These are phyloP conservation scores for Yamadazyma tumulicola DNA, from an alignment of 805 yeast genomes.

Conservation along the genomic window DNA sequence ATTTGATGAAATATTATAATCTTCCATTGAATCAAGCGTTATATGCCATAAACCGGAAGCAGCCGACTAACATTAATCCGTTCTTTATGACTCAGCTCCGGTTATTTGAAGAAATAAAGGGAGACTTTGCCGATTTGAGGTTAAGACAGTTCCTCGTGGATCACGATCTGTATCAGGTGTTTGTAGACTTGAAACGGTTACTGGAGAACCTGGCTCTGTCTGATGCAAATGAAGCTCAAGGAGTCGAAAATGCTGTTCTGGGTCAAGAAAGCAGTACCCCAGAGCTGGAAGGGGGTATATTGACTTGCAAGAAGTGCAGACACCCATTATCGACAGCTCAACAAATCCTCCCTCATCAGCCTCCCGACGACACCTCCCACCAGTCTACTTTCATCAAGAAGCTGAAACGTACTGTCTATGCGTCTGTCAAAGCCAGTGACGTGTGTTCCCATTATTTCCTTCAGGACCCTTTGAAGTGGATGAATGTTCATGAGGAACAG, in stretches of 20 bases:
- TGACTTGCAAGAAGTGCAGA: constrained; percentile 74
- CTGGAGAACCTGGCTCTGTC: not conserved
- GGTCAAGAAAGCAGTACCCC: constrained; percentile 1
- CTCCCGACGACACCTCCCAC: constrained; percentile 61
- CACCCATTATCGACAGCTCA: constrained; percentile 59
- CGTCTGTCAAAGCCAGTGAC: constrained; percentile 52
- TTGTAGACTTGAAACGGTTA: constrained; percentile 2
- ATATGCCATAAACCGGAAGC: constrained; percentile 69
- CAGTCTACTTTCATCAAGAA: constrained; percentile 65
- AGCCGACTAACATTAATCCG: constrained; percentile 56
- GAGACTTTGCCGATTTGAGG: constrained; percentile 18
- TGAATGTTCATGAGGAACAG: constrained; percentile 71
- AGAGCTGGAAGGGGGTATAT: not conserved
- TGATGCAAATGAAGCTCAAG: not conserved
- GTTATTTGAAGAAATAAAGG: constrained; percentile 46
- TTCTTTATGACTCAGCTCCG: constrained; percentile 71
- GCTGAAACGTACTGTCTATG: constrained; percentile 59
- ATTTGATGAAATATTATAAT: constrained; percentile 50
- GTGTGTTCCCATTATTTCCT: constrained; percentile 81
- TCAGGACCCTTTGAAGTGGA: constrained; percentile 85
- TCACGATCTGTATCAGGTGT: constrained; percentile 25
- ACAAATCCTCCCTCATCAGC: constrained; percentile 60
- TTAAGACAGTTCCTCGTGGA: constrained; percentile 27
- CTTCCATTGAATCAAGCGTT: constrained; percentile 59
- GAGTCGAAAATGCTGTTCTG: not conserved